phyloP scores from a whole-genome alignment of 139 green algal species.

The Gonium pectorale region DNA sequence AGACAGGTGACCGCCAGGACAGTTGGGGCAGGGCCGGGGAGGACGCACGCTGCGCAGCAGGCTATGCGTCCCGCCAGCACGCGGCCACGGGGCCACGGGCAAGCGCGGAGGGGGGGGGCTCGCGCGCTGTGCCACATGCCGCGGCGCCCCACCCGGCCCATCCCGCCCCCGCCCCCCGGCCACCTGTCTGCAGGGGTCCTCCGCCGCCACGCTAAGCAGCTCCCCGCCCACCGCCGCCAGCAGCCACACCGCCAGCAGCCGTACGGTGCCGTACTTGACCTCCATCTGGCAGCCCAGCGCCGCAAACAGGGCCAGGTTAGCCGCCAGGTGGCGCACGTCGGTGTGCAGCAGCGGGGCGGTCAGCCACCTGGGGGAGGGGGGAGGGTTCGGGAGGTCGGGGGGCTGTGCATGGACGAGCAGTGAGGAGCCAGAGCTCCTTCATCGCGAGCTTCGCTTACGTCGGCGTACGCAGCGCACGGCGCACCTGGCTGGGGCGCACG shows the following conservation, averaged over 20 bases:
- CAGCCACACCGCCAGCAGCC: slow-evolving; percentile 54
- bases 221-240: slow-evolving; percentile 50
- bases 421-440: too few species aligned
- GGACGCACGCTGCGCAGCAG: too few species aligned
- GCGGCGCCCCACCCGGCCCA: neutral
- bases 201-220: slow-evolving; percentile 66
- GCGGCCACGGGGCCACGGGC: too few species aligned
- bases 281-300: slow-evolving; percentile 66
- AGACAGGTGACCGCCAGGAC: too few species aligned
- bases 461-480: too few species aligned
- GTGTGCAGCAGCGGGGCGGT: slow-evolving; percentile 68
- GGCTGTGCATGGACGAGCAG: too few species aligned
- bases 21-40: too few species aligned
- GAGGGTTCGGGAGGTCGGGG: neutral
- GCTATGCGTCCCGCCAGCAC: too few species aligned
- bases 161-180: neutral
- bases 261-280: slow-evolving; percentile 69
- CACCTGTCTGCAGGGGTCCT: slow-evolving; percentile 71
- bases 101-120: too few species aligned
- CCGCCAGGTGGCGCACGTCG: slow-evolving; percentile 63
- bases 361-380: slow-evolving; percentile 59
- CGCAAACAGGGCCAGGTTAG: slow-evolving; percentile 72
- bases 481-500: too few species aligned
- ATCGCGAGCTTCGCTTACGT: too few species aligned
- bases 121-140: neutral